These are phyloP conservation scores for Daedaleopsis sinensis DNA, from an alignment of 768 basidiomycete genomes.

Conservation along the genomic window DNA sequence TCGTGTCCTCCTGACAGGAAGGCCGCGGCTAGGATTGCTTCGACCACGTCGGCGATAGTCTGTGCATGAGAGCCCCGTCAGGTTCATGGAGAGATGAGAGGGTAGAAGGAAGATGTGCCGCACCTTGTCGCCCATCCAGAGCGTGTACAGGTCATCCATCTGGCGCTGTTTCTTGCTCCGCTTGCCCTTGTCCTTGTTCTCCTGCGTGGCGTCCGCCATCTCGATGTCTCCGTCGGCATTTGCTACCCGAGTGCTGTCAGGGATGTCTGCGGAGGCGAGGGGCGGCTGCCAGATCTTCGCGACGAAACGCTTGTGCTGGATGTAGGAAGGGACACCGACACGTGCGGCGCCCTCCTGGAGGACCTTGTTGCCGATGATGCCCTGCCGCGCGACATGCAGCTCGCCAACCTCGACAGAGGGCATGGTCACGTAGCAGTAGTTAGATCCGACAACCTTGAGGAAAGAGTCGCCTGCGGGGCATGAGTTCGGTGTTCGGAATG, in stretches of 20 bases:
- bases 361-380: slow-evolving; percentile 74
- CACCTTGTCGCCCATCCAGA: slow-evolving; percentile 82
- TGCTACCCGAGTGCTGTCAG: slow-evolving; percentile 7
- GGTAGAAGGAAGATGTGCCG: slow-evolving; percentile 5
- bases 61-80: slow-evolving; percentile 28
- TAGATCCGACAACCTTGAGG: slow-evolving; percentile 76
- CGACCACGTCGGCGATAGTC: slow-evolving; percentile 84
- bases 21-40: slow-evolving; percentile 84
- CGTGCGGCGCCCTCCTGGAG: slow-evolving; percentile 57
- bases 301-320: slow-evolving; percentile 73
- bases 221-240: slow-evolving; percentile 10
- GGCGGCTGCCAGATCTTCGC: slow-evolving; percentile 65
- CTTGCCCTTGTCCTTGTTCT: slow-evolving; percentile 17
- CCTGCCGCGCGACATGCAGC: slow-evolving; percentile 66
- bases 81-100: not conserved
- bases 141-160: slow-evolving; percentile 45
- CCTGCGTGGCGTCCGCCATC: slow-evolving; percentile 6
- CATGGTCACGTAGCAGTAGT: slow-evolving; percentile 73
- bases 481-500: not conserved
- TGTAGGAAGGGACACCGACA: slow-evolving; percentile 68
- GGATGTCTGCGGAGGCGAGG: slow-evolving; percentile 26
- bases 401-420: slow-evolving; percentile 67
- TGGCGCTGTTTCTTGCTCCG: slow-evolving; percentile 43
- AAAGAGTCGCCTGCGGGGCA: slow-evolving; percentile 69
- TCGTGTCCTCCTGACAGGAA: slow-evolving; percentile 76